These are phyloP conservation scores for Globisporangium camurandrum DNA, from an alignment of 352 stramenopile genomes.

Conservation along the genomic window DNA sequence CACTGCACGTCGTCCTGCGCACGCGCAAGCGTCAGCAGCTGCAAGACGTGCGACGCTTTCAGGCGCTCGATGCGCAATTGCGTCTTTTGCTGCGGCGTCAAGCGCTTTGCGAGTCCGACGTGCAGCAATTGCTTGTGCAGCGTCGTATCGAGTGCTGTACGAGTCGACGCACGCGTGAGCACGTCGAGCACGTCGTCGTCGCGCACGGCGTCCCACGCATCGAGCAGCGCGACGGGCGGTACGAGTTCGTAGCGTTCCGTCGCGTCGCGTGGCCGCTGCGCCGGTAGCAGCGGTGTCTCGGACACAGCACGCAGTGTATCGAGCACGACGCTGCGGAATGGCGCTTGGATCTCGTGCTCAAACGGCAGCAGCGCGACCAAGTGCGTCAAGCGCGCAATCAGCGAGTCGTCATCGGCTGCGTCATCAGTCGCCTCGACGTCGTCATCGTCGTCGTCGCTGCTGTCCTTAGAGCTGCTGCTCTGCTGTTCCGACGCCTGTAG, in stretches of 20 bases:
- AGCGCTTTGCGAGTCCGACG: slow-evolving; percentile 22
- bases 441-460: background rate
- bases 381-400: slow-evolving; percentile 22
- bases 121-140: slow-evolving; percentile 54
- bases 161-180: slow-evolving; percentile 8
- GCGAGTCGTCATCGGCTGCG: background rate
- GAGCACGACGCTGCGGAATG: slow-evolving; percentile 47
- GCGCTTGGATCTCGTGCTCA: slow-evolving; percentile 63
- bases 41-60: slow-evolving; percentile 50
- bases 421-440: too few species aligned
- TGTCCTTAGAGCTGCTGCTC: too few species aligned
- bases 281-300: slow-evolving; percentile 37
- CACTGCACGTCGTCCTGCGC: slow-evolving; percentile 29
- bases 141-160: slow-evolving; percentile 13
- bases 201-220: slow-evolving; percentile 24
- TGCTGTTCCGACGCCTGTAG: background rate
- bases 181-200: slow-evolving; percentile 13
- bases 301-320: slow-evolving; percentile 59
- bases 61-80: slow-evolving; percentile 63
- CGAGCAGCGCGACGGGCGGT: slow-evolving; percentile 35
- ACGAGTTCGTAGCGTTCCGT: slow-evolving; percentile 6
- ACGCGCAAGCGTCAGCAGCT: slow-evolving; percentile 29
- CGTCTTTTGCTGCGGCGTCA: slow-evolving; percentile 39
- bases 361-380: slow-evolving; percentile 50
- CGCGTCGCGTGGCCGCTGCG: background rate